Evolutionary conservation across 192 early-diverging fungal species (phyloP).

Genomic region (Backusella psychrophila): DNA sequence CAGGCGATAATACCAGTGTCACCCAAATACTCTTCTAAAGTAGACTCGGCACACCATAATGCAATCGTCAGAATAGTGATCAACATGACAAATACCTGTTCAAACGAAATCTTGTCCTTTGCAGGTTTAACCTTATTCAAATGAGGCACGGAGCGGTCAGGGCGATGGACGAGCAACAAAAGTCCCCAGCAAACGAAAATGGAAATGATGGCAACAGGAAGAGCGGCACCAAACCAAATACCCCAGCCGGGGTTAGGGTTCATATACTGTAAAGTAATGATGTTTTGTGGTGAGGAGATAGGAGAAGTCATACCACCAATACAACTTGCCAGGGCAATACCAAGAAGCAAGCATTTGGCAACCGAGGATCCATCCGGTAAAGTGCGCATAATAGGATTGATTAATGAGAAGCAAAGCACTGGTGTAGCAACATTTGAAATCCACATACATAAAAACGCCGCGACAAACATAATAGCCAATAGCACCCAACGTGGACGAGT

Average conservation of each 20-base stretch:
- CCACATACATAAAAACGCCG: slow-evolving; percentile 77
- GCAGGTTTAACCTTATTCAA: slow-evolving; percentile 44
- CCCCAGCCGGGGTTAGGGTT: slow-evolving; percentile 66
- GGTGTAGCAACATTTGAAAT: slow-evolving; percentile 81
- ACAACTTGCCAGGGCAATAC: slow-evolving; percentile 74
- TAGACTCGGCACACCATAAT: slow-evolving; percentile 69
- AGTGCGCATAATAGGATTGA: slow-evolving; percentile 71
- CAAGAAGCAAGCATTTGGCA: slow-evolving; percentile 65
- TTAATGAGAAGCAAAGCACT: slow-evolving; percentile 76
- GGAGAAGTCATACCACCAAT: slow-evolving; percentile 80
- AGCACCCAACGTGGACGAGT: slow-evolving; percentile 65
- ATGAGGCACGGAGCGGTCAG: slow-evolving; percentile 45
- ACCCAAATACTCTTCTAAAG: slow-evolving; percentile 57
- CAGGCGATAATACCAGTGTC: slow-evolving; percentile 78
- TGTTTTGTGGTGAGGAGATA: slow-evolving; percentile 79
- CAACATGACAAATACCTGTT: slow-evolving; percentile 56
- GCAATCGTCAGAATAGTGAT: slow-evolving; percentile 64
- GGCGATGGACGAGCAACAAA: slow-evolving; percentile 62
- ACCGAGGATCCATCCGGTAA: slow-evolving; percentile 58
- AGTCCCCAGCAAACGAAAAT: slow-evolving; percentile 65
- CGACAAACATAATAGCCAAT: slow-evolving; percentile 75
- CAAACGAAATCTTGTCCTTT: slow-evolving; percentile 36
- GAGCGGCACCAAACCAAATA: slow-evolving; percentile 65
- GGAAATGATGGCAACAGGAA: slow-evolving; percentile 63
- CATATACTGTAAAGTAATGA: slow-evolving; percentile 75